Evolutionary conservation across 345 rosid species (phyloP).

Genomic region (Ailanthus altissimus): DNA sequence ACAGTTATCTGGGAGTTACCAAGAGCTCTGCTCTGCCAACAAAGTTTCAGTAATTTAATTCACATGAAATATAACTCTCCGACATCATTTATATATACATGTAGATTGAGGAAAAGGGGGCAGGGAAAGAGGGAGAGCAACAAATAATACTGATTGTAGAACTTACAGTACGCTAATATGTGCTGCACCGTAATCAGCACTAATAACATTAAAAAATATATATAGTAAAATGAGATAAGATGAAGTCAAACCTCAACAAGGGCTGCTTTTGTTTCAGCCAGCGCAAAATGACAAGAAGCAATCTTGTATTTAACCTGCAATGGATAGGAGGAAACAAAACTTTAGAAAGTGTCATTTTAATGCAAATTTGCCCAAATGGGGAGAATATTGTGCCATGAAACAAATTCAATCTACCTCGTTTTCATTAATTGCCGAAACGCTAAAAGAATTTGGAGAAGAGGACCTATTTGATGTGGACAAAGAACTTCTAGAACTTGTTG

Average conservation of each 20-base stretch:
- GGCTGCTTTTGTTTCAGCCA: slow-evolving; percentile 75
- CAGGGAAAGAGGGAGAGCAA: neutral
- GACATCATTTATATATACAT: neutral
- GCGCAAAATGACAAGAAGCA: slow-evolving; percentile 81
- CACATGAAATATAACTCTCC: slow-evolving; percentile 3
- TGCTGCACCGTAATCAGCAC: neutral
- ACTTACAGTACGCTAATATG: neutral
- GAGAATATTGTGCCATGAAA: neutral
- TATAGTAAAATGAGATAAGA: slow-evolving; percentile 14
- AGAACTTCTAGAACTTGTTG: slow-evolving; percentile 62
- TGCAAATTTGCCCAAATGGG: neutral
- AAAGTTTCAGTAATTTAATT: neutral
- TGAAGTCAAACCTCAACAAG: slow-evolving; percentile 66
- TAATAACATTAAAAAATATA: neutral
- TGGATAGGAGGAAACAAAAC: slow-evolving; percentile 3
- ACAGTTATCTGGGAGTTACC: neutral
- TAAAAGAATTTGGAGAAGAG: slow-evolving; percentile 78
- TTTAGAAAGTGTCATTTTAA: neutral
- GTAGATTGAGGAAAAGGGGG: neutral
- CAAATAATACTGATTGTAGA: neutral
- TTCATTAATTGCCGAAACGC: slow-evolving; percentile 68
- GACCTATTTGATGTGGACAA: slow-evolving; percentile 69
- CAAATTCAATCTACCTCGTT: slow-evolving; percentile 59
- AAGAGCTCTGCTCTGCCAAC: neutral
- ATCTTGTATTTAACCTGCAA: slow-evolving; percentile 88